Conservation (phyloP, 2,329 filamentous ascomycete genomes). For the Ophiocordyceps sinensis region DNA sequence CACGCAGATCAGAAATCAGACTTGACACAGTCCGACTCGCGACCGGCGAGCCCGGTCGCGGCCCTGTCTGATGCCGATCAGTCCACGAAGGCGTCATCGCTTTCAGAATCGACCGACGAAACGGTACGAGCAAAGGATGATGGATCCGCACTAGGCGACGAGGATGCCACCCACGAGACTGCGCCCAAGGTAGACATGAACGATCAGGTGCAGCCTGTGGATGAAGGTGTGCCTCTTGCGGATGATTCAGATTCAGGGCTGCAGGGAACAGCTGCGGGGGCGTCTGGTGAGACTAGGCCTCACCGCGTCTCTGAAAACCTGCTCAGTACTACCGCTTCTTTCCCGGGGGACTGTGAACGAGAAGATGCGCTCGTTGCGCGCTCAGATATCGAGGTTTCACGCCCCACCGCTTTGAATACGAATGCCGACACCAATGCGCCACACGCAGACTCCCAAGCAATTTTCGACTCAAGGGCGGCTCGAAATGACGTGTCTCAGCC, state of each 20-base stretch:
- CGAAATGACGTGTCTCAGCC: slow-evolving; percentile 1
- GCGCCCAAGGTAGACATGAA: background rate
- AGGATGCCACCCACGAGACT: slow-evolving; percentile 1
- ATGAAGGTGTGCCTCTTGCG: background rate
- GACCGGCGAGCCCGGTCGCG: slow-evolving; percentile 39
- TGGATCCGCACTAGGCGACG: slow-evolving; percentile 3
- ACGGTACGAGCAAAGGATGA: slow-evolving; percentile 29
- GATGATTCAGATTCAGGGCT: no score
- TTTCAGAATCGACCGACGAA: slow-evolving; percentile 49
- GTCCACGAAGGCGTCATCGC: slow-evolving; percentile 48
- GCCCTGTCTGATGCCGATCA: slow-evolving; percentile 39
- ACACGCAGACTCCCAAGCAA: background rate
- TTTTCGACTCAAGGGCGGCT: background rate
- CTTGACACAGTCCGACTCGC: slow-evolving; percentile 38
- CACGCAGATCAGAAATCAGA: slow-evolving; percentile 32
- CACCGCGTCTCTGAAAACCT: no score
- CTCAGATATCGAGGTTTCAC: background rate
- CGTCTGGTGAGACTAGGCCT: no score
- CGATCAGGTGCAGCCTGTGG: background rate
- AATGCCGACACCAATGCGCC: background rate
- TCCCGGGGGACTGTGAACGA: no score
- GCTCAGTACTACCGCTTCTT: no score
- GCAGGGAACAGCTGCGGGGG: no score
- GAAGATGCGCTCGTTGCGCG: no score
- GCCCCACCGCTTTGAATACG: background rate